phyloP scores from a whole-genome alignment of 306 rosid species.

The Cicer arietinum region DNA sequence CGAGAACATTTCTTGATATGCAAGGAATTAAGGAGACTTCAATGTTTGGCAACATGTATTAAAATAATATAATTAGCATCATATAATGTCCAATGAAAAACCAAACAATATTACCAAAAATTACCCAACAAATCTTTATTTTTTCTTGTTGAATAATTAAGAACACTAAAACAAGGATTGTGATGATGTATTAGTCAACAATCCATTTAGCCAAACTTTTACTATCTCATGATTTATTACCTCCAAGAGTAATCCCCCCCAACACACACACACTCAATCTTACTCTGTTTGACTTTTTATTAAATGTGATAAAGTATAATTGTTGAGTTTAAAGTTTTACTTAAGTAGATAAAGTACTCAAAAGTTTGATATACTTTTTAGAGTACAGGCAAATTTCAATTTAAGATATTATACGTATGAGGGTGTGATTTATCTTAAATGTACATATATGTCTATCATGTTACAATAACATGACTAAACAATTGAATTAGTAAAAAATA shows the following conservation, averaged over 20 bases:
- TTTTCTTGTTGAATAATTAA: background rate
- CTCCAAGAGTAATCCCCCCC: background rate
- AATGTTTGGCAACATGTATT: slow-evolving; percentile 25
- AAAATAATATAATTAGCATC: background rate
- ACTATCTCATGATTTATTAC: background rate
- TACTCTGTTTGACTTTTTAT: too few species aligned
- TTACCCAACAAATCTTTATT: background rate
- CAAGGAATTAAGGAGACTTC: slow-evolving; percentile 28
- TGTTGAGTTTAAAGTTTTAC: too few species aligned
- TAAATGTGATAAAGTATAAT: too few species aligned
- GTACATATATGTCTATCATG: too few species aligned
- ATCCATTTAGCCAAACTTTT: slow-evolving; percentile 15
- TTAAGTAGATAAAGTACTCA: too few species aligned
- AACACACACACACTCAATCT: too few species aligned
- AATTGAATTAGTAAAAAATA: too few species aligned
- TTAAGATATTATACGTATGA: too few species aligned
- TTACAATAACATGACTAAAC: too few species aligned
- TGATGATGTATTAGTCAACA: slow-evolving; percentile 33
- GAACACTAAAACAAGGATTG: slow-evolving; percentile 37
- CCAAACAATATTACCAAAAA: background rate
- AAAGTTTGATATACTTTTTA: too few species aligned
- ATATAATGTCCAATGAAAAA: background rate
- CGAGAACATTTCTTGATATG: slow-evolving; percentile 3
- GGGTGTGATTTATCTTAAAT: too few species aligned
- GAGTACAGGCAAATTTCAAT: too few species aligned